Conservation (phyloP, 129 eudicot species). For the Centella asiatica region DNA sequence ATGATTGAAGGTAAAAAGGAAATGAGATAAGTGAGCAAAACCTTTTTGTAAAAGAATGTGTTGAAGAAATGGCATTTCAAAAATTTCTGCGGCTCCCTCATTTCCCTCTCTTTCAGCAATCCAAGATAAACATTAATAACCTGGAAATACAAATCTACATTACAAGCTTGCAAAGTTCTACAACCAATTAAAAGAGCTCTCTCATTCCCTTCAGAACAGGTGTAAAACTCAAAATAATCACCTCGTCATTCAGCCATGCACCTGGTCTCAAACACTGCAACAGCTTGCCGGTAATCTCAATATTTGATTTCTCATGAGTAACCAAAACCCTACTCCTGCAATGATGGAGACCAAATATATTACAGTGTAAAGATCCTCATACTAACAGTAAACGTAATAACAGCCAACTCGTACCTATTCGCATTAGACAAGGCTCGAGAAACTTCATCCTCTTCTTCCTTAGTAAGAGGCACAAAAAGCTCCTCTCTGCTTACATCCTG, state of each 20-base stretch:
- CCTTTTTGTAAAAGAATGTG: conserved; percentile 96
- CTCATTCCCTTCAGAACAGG: background rate
- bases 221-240: conserved; percentile 6
- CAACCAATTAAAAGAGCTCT: background rate
- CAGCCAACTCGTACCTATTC: conserved; percentile 36
- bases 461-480: conserved; percentile 58
- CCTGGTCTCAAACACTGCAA: conserved; percentile 74
- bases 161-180: conserved; percentile 6
- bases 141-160: conserved; percentile 28
- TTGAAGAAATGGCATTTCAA: conserved; percentile 90
- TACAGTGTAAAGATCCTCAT: conserved; percentile 5
- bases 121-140: conserved; percentile 83
- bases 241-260: conserved; percentile 97
- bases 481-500: conserved; percentile 53
- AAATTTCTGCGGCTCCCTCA: conserved; percentile 67
- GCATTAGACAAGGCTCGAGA: conserved; percentile 40
- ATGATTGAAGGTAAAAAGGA: background rate
- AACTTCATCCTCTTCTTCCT: conserved; percentile 55
- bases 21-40: conserved; percentile 23
- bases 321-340: conserved; percentile 75
- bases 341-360: background rate
- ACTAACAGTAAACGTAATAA: background rate
- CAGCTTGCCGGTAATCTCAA: conserved; percentile 64
- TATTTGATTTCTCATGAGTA: conserved; percentile 68
- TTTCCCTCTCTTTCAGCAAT: conserved; percentile 90